Evolutionary conservation across 169 alveolate genomes (phyloP).

Genomic region (Plasmodium gaboni): DNA sequence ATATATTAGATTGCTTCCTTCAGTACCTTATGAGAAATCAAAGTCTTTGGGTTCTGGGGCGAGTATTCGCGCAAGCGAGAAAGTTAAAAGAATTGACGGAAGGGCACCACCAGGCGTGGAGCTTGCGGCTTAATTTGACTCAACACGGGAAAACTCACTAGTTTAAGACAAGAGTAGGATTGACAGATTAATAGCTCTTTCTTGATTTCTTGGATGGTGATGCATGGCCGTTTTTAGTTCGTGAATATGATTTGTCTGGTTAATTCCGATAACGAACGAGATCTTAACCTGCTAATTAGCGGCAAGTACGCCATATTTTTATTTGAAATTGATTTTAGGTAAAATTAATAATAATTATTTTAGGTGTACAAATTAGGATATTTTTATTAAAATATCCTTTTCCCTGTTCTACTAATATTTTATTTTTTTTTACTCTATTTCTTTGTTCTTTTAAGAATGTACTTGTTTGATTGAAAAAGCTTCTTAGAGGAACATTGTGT

Average conservation of each 20-base stretch:
- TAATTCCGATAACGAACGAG: conserved; percentile 93
- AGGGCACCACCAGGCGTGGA: conserved; percentile 96
- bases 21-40: conserved; percentile 93
- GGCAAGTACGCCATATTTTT: conserved; percentile 48
- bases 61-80: conserved; percentile 97
- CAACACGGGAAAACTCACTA: conserved; percentile 93
- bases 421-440: neutral
- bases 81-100: conserved; percentile 95
- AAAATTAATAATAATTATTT: too few relatives aligned
- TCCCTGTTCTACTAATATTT: neutral
- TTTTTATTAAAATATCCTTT: conserved; percentile 2
- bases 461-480: conserved; percentile 60
- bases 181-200: conserved; percentile 92
- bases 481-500: conserved; percentile 93
- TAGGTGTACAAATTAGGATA: conserved; percentile 21
- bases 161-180: conserved; percentile 92
- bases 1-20: conserved; percentile 82
- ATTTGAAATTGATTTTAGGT: neutral
- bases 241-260: conserved; percentile 85
- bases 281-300: conserved; percentile 95
- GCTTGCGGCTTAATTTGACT: conserved; percentile 95
- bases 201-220: conserved; percentile 93
- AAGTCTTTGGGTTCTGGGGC: conserved; percentile 96
- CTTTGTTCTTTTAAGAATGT: conserved; percentile 23
- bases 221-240: conserved; percentile 94